Base-by-base conservation (phyloP, 192 early-diverging fungal species). In the Gonapodya prolifera region DNA sequence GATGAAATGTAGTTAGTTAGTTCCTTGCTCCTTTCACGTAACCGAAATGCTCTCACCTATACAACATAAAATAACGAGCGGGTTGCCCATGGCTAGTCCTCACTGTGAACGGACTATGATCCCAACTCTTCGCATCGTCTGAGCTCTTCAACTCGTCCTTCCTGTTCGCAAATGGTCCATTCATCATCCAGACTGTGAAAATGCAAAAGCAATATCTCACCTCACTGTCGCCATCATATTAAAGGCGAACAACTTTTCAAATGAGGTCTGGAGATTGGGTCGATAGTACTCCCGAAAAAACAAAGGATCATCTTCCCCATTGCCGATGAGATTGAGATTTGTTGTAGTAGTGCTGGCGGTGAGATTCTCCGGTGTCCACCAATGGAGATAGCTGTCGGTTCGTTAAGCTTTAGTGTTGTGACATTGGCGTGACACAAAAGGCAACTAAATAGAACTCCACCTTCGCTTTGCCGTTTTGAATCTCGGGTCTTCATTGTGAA, bases 241-340 rank as follows among this genome's bases (percentile, higher is more conserved):
- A 74, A 86, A 92, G 0, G 93, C 90, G 85, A 97, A 97, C 29
- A 97, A 79, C 28, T 82, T 77, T 45, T 89, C 90, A 36, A 98
- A 90, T 0, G 90, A 89, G 0, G 95, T 96, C 75, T 92, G 91
- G 34, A 86, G 80, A 35, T 86, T 85, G 0, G 94, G 95, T 16
- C 87, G 86, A 80, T 97, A 99, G 81, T 97, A 97, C 78, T 96
- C 93, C 23, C 85, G 85, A 89, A 94, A 96, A 76, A 90, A 93
- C 2, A 83, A 89, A 36, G 89, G 87, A 28, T 79, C 30, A 75
- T 83, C 81, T 34, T 82, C 80, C 0, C 77, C 76, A 45, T 78
- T n/a, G 1, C 33, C 69, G 0, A 80, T 83, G 2, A 75, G 75
- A 35, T 75, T 33, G 18, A 76, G 76, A 86, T 69, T 70, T 79